Conservation (phyloP, 2,329 filamentous ascomycete genomes). For the Venturia nashicola region DNA sequence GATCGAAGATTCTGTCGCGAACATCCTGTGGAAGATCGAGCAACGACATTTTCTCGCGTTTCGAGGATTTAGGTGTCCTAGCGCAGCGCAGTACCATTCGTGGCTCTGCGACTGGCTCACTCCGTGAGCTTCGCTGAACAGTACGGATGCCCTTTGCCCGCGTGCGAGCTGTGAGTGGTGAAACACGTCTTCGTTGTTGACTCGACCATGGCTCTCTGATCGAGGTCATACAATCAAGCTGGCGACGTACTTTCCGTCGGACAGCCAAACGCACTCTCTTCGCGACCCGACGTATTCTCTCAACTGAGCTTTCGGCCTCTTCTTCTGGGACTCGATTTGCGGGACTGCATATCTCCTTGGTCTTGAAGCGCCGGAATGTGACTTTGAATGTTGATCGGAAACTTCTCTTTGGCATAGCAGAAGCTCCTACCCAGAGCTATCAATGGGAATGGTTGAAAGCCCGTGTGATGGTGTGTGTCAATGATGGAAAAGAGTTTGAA, state of each 20-base stretch:
- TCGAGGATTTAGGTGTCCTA: not conserved
- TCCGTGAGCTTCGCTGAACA: not conserved
- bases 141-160: not conserved
- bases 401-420: not conserved
- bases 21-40: not conserved
- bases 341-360: not conserved
- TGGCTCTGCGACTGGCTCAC: not conserved
- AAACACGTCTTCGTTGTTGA: not conserved
- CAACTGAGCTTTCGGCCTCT: not conserved
- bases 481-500: not conserved
- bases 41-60: not conserved
- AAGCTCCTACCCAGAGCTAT: not conserved
- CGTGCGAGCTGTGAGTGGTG: not conserved
- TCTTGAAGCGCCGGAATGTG: not conserved
- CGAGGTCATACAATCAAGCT: not conserved
- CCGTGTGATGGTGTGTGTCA: not conserved
- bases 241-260: not conserved
- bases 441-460: not conserved
- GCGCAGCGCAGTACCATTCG: not conserved
- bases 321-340: not conserved
- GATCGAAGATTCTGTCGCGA: not conserved
- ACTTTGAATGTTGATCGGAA: not conserved
- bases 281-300: not conserved
- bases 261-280: not conserved
- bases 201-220: not conserved